Conservation (phyloP, 1,284 basidiomycete species). For the Termitomyces sp. region DNA sequence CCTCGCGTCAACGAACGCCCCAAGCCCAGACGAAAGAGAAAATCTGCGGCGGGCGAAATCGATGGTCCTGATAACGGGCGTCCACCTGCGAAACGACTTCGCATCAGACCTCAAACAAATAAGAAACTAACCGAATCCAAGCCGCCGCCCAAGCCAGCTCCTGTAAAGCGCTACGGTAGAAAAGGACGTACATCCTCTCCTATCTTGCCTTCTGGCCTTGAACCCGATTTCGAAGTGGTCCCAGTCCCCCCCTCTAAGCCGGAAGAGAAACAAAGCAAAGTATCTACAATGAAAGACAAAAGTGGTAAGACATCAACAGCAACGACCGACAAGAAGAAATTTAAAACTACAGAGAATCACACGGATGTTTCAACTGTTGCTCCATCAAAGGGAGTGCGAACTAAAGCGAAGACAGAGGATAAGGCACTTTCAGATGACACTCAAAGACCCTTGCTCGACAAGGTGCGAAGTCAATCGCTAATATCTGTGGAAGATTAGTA, state of each 20-base stretch:
- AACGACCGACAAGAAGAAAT: background rate
- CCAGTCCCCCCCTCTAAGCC: constrained; percentile 1
- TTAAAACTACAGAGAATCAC: background rate
- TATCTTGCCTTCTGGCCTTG: background rate
- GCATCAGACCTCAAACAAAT: background rate
- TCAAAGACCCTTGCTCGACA: background rate
- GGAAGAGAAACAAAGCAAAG: constrained; percentile 2
- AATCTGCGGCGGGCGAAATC: background rate
- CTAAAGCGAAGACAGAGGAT: background rate
- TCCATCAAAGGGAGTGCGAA: background rate
- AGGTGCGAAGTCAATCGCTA: background rate
- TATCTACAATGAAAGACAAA: constrained; percentile 16
- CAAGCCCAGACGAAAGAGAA: constrained; percentile 12
- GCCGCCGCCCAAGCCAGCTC: background rate
- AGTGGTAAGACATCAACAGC: constrained; percentile 5
- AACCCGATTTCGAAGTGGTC: constrained; percentile 9
- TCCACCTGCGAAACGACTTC: constrained; percentile 11
- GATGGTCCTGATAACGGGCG: background rate
- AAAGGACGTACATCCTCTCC: constrained; percentile 15
- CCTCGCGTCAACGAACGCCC: background rate
- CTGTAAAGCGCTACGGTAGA: constrained; percentile 12
- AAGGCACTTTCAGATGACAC: background rate
- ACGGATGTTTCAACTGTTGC: background rate
- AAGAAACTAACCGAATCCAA: background rate
- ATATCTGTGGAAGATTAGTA: background rate